Base-by-base conservation (phyloP, 1,284 basidiomycete species). In the Porogramme epimiltina region DNA sequence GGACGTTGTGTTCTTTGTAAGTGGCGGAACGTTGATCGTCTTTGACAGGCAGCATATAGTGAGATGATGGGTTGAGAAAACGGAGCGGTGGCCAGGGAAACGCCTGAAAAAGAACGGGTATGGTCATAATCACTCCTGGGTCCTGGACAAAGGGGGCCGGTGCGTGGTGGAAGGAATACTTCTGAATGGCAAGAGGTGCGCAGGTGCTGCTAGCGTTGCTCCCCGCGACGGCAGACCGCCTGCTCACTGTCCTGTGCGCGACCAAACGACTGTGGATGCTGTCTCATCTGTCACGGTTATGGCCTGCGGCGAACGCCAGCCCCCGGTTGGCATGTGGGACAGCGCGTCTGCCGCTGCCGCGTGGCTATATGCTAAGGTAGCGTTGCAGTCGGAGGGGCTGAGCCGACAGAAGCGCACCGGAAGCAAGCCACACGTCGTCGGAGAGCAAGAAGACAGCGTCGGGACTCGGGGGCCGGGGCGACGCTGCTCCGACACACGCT, bases 191-290 rank as follows among this genome's bases (percentile, higher is more conserved):
- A 11, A 16, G 16, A 9, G 45, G 54, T 38, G 47, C 41, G 37
- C 28, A 23, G 25, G 28, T 4, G 33, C 19, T 25, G 37, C 20
- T 23, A 43, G 41, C 45, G 24, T 20, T 40, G 31, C 41, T 41
- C 34, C n/a, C 28, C 28, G 34, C 34, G 13, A 18, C 34, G 33
- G 37, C 10, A 26, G 36, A 26, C 34, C 25, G 26, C 42, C n/a
- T 13, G 42, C 43, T 45, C 42, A 37, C 33, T 23, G 28, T 20
- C 28, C 28, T 6, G 15, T 31, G 51, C 31, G 26, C 28, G 37
- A 43, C 56, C 54, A 56, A 54, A 51, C 56, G 57, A 59, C 52
- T 52, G 57, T 54, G 54, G 54, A 49, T 47, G 57, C 49, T 40
- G 46, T 52, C 50, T 22, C 54, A 49, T 49, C 41, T 20, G 22